A percentile compares a stretch with the other conserved stretches of the same genome.
Evolutionary conservation across 495 filamentous ascomycete genomes (phyloP).

Genomic region (Pseudomonodictys pantanalensis): DNA sequence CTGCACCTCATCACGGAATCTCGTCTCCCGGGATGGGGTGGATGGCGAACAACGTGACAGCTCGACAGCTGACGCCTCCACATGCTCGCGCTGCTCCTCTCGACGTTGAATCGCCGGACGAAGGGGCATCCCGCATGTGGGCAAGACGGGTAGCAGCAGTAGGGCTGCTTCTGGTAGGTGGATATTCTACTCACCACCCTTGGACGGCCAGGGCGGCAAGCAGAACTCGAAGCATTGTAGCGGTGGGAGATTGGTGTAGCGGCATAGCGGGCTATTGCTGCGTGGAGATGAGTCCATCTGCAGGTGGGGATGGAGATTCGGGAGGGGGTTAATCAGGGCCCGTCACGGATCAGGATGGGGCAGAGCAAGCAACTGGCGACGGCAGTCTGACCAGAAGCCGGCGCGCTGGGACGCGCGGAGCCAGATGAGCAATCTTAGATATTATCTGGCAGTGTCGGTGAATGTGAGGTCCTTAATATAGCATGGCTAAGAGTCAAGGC

Average conservation of each 20-base stretch:
- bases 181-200: not conserved
- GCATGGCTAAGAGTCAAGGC: not conserved
- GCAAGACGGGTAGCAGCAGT: too few relatives aligned
- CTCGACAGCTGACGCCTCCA: not conserved
- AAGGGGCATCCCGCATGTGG: too few relatives aligned
- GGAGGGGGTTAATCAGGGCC: too few relatives aligned
- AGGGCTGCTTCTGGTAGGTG: not conserved
- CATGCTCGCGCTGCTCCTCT: too few relatives aligned
- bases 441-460: not conserved
- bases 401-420: not conserved
- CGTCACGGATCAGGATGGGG: too few relatives aligned
- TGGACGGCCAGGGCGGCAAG: not conserved
- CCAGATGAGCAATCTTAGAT: not conserved
- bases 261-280: not conserved
- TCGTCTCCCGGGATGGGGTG: not conserved
- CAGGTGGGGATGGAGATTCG: not conserved
- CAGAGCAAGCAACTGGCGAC: not conserved
- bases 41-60: too few relatives aligned
- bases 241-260: not conserved
- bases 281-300: not conserved
- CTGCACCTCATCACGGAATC: not conserved
- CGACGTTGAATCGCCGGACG: too few relatives aligned
- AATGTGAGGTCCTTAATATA: conserved; percentile 12
- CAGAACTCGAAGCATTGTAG: not conserved
- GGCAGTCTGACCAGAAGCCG: conserved; percentile 3